A percentile compares a stretch with the other conserved stretches of the same genome.
Evolutionary conservation across 495 filamentous ascomycete species (phyloP).

Genomic region (Tuber magnatum): DNA sequence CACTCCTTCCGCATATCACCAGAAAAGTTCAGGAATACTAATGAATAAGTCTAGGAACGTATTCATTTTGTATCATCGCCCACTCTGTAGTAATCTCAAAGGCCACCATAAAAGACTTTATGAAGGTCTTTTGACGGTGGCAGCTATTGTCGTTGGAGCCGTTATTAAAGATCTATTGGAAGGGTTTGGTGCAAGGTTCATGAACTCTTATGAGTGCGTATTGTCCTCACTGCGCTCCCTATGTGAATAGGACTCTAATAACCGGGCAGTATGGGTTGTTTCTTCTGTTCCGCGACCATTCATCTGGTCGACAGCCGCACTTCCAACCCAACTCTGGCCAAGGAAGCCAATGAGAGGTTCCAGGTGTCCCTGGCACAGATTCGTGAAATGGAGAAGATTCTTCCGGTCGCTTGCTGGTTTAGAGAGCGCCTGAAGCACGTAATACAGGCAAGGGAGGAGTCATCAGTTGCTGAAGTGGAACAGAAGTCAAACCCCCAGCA

Average conservation of each 20-base stretch:
- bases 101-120: background rate
- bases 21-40: background rate
- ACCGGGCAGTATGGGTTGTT: conserved; percentile 10
- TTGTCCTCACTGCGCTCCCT: background rate
- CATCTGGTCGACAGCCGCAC: conserved; percentile 15
- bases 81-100: background rate
- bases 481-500: conserved; percentile 3
- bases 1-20: background rate
- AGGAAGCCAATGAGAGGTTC: conserved; percentile 17
- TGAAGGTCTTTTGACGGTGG: conserved; percentile 10
- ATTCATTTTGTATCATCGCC: background rate
- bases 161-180: conserved; percentile 12
- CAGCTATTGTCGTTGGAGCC: conserved; percentile 9
- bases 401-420: conserved; percentile 20
- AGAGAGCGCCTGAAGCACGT: conserved; percentile 45
- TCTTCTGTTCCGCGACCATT: conserved; percentile 23
- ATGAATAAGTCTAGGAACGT: background rate
- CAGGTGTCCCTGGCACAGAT: conserved; percentile 14
- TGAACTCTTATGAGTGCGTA: conserved; percentile 12
- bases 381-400: conserved; percentile 15
- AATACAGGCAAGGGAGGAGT: conserved; percentile 39
- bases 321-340: background rate
- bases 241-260: background rate
- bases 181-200: conserved; percentile 19
- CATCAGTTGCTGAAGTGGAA: conserved; percentile 43